Percentiles rank a stretch among this genome's conserved stretches.
Evolutionary conservation across 148 eudicot species (phyloP).

Genomic region (Vaccinium myrtillus): DNA sequence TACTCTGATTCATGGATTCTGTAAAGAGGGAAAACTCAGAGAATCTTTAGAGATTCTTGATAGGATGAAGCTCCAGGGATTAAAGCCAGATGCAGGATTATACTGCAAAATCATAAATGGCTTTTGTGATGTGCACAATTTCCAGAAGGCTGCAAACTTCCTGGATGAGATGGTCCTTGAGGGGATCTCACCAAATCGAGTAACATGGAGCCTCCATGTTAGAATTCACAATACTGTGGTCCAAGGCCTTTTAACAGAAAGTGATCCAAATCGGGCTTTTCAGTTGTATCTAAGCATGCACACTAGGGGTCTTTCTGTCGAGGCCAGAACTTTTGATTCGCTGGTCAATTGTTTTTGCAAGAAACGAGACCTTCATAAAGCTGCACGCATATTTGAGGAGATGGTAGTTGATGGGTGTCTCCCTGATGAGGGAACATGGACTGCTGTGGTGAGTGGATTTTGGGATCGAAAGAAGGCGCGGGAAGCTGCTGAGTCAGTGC

Average conservation of each 20-base stretch:
- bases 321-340: constrained; percentile 52
- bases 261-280: constrained; percentile 60
- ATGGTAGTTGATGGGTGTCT: constrained; percentile 85
- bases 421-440: constrained; percentile 72
- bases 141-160: constrained; percentile 80
- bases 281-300: constrained; percentile 69
- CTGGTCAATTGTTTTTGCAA: constrained; percentile 54
- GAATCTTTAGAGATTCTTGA: constrained; percentile 72
- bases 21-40: constrained; percentile 60
- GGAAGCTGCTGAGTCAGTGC: constrained; percentile 47
- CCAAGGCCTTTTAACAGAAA: constrained; percentile 58
- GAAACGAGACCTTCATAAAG: constrained; percentile 66
- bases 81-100: constrained; percentile 86
- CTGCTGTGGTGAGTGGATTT: constrained; percentile 43
- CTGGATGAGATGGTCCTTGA: constrained; percentile 92
- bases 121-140: constrained; percentile 51
- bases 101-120: constrained; percentile 66
- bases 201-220: constrained; percentile 82
- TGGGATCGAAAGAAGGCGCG: constrained; percentile 49
- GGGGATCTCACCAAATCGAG: constrained; percentile 67
- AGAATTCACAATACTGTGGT: constrained; percentile 62
- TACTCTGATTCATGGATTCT: constrained; percentile 74
- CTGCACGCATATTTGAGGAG: constrained; percentile 60
- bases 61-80: constrained; percentile 85
- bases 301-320: constrained; percentile 73